Percentiles rank a stretch among this genome's conserved stretches.
These are phyloP conservation scores for Vaccinium darrowii DNA, from an alignment of 148 eudicot species.

Conservation along the genomic window DNA sequence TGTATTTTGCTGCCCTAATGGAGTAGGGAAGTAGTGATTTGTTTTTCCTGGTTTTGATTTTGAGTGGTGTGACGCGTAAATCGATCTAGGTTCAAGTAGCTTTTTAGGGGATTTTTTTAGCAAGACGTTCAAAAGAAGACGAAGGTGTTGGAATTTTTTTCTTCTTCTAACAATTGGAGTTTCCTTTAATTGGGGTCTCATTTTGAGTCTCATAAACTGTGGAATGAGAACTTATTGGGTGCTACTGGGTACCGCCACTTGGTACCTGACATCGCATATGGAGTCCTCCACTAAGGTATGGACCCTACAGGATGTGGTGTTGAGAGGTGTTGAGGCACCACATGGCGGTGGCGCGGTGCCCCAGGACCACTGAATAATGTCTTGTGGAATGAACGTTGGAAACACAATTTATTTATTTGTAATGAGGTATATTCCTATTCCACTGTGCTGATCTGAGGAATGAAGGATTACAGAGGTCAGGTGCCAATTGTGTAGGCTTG, in stretches of 20 bases:
- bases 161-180: background rate
- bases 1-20: background rate
- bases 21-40: background rate
- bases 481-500: background rate
- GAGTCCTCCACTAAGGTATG: too few relatives aligned
- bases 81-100: conserved; percentile 13
- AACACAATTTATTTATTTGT: background rate
- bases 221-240: background rate
- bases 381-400: background rate
- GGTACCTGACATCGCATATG: background rate
- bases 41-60: background rate
- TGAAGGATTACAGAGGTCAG: background rate
- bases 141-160: background rate
- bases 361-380: too few relatives aligned
- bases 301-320: too few relatives aligned
- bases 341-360: too few relatives aligned
- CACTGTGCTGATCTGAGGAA: background rate
- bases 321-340: too few relatives aligned
- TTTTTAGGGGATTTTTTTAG: background rate
- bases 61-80: background rate
- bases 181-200: background rate
- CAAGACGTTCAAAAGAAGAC: background rate
- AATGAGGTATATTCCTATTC: background rate
- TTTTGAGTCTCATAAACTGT: too few relatives aligned
- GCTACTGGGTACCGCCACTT: background rate